Evolutionary conservation across 805 yeast genomes (phyloP).

Genomic region (Suhomyces xylopsoci): DNA sequence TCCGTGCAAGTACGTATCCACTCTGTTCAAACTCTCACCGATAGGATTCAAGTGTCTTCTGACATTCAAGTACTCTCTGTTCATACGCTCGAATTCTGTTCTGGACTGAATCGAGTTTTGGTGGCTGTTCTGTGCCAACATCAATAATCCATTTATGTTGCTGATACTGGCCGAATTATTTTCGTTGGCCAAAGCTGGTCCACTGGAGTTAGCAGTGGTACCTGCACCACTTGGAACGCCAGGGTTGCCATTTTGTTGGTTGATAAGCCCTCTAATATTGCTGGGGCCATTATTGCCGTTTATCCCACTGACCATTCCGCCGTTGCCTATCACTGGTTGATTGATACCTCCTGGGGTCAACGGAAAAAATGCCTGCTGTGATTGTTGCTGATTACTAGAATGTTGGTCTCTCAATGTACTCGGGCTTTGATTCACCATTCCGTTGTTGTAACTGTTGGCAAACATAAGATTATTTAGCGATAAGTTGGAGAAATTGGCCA

Average conservation of each 20-base stretch:
- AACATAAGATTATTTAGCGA: constrained; percentile 41
- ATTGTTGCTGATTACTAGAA: background rate
- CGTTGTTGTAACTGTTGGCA: constrained; percentile 23
- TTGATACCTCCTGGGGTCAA: constrained; percentile 9
- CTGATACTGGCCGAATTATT: constrained; percentile 9
- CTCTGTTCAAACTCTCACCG: constrained; percentile 56
- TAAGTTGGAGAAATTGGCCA: constrained; percentile 36
- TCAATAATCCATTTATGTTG: constrained; percentile 27
- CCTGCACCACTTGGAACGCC: background rate
- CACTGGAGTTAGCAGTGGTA: background rate
- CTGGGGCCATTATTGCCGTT: background rate
- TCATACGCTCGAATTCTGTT: constrained; percentile 74
- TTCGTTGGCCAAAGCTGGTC: background rate
- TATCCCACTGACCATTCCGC: background rate
- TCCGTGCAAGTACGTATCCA: constrained; percentile 24
- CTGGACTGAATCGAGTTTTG: constrained; percentile 56
- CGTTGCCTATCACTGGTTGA: constrained; percentile 1
- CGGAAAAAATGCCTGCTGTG: constrained; percentile 6
- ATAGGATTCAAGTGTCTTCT: constrained; percentile 71
- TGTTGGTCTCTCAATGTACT: constrained; percentile 12
- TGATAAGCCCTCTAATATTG: background rate
- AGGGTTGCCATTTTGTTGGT: background rate
- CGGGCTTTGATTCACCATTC: constrained; percentile 14
- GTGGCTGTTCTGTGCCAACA: constrained; percentile 28
- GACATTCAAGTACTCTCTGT: constrained; percentile 69